These are phyloP conservation scores for Xylariaceae sp. DNA, from an alignment of 2,329 filamentous ascomycete genomes.

Conservation along the genomic window DNA sequence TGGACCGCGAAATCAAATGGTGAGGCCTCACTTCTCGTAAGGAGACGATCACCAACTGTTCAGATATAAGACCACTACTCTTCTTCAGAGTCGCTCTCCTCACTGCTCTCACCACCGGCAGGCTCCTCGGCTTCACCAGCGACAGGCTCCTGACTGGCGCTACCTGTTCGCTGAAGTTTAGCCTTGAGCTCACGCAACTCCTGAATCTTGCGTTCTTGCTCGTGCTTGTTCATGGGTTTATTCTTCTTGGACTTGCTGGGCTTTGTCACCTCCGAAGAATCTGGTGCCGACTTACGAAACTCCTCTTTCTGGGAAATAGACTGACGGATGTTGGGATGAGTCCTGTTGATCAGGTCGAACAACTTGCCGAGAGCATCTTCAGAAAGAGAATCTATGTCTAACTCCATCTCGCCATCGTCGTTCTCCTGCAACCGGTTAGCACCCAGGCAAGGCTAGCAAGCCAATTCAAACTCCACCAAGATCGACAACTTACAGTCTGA, in stretches of 20 bases:
- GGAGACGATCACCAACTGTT: too few relatives aligned
- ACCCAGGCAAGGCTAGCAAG: background rate
- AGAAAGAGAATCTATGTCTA: slow-evolving; percentile 58
- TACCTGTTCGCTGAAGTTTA: slow-evolving; percentile 44
- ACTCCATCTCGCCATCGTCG: slow-evolving; percentile 56
- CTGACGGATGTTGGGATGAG: slow-evolving; percentile 37
- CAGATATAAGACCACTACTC: slow-evolving; percentile 17
- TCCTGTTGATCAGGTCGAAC: slow-evolving; percentile 43
- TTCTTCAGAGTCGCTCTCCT: slow-evolving; percentile 32
- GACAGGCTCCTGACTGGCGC: slow-evolving; percentile 39
- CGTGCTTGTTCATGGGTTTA: slow-evolving; percentile 72
- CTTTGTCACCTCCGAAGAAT: slow-evolving; percentile 28
- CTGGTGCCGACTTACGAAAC: slow-evolving; percentile 24
- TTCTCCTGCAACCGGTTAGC: slow-evolving; percentile 46
- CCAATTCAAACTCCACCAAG: too few relatives aligned
- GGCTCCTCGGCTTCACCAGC: slow-evolving; percentile 24
- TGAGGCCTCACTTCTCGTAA: too few relatives aligned
- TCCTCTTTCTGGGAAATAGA: slow-evolving; percentile 34
- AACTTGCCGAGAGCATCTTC: slow-evolving; percentile 52
- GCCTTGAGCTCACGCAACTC: slow-evolving; percentile 60
- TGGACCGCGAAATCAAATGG: background rate
- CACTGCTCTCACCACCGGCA: slow-evolving; percentile 25
- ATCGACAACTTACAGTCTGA: slow-evolving; percentile 60
- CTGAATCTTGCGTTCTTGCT: slow-evolving; percentile 67
- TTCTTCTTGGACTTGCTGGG: slow-evolving; percentile 65